A percentile compares a stretch with the other conserved stretches of the same genome.
These are phyloP conservation scores for Akanthomyces uredinophilus DNA, from an alignment of 2,329 filamentous ascomycete species.

Conservation along the genomic window DNA sequence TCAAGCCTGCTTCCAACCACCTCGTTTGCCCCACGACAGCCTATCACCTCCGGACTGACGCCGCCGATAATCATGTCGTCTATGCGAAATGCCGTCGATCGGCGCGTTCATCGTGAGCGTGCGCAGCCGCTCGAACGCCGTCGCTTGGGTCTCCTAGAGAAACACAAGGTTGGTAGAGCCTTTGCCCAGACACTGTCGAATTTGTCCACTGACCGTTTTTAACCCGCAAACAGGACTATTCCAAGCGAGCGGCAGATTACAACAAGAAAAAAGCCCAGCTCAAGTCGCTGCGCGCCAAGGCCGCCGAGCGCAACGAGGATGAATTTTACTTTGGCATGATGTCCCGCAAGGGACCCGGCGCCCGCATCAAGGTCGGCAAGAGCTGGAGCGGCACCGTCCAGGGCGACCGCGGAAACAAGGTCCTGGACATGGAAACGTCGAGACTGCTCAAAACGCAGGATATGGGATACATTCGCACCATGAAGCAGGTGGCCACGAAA, in stretches of 20 bases:
- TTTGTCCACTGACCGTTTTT: neutral
- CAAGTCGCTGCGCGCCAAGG: constrained; percentile 55
- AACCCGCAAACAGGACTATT: constrained; percentile 48
- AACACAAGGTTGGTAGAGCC: constrained; percentile 66
- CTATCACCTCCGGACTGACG: neutral
- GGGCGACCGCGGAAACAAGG: constrained; percentile 53
- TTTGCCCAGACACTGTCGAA: no score
- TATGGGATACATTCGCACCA: constrained; percentile 58
- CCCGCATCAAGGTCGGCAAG: constrained; percentile 43
- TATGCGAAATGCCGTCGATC: constrained; percentile 62
- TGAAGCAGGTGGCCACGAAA: constrained; percentile 54
- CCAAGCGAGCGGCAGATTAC: constrained; percentile 60
- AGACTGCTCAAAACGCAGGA: constrained; percentile 66
- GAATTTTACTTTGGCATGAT: constrained; percentile 71
- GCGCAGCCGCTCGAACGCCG: constrained; percentile 78
- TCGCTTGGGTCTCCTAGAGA: constrained; percentile 89
- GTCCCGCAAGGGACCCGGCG: constrained; percentile 52
- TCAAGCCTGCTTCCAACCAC: constrained; percentile 7
- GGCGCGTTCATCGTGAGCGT: constrained; percentile 84
- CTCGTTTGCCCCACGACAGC: neutral
- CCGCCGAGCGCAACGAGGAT: constrained; percentile 63
- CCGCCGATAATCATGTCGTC: constrained; percentile 41
- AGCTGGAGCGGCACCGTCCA: constrained; percentile 51
- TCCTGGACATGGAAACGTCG: constrained; percentile 52
- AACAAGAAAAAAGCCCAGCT: constrained; percentile 60